These are phyloP conservation scores for Podospora conica DNA, from an alignment of 495 filamentous ascomycete genomes.

Conservation along the genomic window DNA sequence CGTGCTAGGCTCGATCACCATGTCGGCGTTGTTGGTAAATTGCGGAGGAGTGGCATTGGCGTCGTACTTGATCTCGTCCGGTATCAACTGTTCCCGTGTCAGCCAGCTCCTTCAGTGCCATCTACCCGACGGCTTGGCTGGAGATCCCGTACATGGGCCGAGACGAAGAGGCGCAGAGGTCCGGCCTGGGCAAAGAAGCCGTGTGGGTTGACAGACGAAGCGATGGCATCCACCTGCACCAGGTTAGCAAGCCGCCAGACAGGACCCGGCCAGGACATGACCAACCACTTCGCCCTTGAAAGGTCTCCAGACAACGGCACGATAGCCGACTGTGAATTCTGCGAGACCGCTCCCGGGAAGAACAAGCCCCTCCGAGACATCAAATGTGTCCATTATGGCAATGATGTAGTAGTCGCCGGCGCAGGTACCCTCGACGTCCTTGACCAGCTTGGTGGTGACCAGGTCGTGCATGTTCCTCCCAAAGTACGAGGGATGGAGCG, in stretches of 20 bases:
- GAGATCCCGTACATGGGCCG: constrained; percentile 60
- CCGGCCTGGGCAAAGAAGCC: constrained; percentile 92
- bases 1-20: constrained; percentile 87
- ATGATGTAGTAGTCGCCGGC: constrained; percentile 93
- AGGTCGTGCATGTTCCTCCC: constrained; percentile 83
- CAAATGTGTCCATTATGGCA: constrained; percentile 87
- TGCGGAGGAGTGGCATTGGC: constrained; percentile 81
- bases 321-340: constrained; percentile 90
- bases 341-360: constrained; percentile 83
- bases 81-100: constrained; percentile 63
- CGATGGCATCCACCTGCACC: constrained; percentile 80
- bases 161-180: constrained; percentile 83
- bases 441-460: constrained; percentile 75
- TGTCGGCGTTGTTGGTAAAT: constrained; percentile 80
- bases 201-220: constrained; percentile 79
- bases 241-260: constrained; percentile 4
- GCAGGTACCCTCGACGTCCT: constrained; percentile 89
- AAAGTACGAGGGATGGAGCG: constrained; percentile 94
- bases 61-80: constrained; percentile 86
- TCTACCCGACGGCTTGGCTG: background rate
- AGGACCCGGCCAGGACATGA: constrained; percentile 9
- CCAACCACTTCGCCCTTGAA: constrained; percentile 94
- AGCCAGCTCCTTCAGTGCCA: background rate
- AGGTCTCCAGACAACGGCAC: constrained; percentile 93
- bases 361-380: constrained; percentile 87